Evolutionary conservation across 2,329 filamentous ascomycete species (phyloP).

Genomic region (Arthrinium phaeospermum): DNA sequence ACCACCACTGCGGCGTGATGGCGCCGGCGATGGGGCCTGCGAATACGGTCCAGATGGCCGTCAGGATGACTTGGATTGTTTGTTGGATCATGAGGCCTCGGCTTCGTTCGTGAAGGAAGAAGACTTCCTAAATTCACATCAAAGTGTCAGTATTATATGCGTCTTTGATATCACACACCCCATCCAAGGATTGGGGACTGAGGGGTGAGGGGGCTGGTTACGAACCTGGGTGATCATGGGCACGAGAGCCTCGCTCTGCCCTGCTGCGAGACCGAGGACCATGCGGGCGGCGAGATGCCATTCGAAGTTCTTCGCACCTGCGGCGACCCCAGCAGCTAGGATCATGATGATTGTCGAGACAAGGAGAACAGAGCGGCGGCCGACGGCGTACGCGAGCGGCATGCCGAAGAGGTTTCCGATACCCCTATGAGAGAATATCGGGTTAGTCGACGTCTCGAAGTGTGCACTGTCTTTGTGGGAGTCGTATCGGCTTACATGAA

Average conservation of each 20-base stretch:
- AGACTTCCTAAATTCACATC: slow-evolving; percentile 40
- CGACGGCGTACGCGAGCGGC: slow-evolving; percentile 43
- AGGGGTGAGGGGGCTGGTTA: neutral
- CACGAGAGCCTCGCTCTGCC: slow-evolving; percentile 48
- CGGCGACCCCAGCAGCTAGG: slow-evolving; percentile 37
- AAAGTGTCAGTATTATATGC: neutral
- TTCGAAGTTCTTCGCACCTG: slow-evolving; percentile 36
- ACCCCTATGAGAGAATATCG: slow-evolving; percentile 32
- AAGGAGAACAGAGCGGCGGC: slow-evolving; percentile 41
- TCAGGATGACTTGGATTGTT: slow-evolving; percentile 45
- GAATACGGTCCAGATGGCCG: slow-evolving; percentile 44
- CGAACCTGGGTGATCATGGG: slow-evolving; percentile 43
- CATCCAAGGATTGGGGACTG: neutral
- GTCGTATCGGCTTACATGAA: slow-evolving; percentile 26
- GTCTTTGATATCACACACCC: neutral
- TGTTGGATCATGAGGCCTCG: slow-evolving; percentile 47
- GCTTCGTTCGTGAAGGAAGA: slow-evolving; percentile 51
- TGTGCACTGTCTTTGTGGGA: no score
- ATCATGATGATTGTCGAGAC: slow-evolving; percentile 37
- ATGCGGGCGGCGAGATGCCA: slow-evolving; percentile 45
- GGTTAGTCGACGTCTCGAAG: neutral
- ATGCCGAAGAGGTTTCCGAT: slow-evolving; percentile 39
- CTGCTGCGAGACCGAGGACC: slow-evolving; percentile 46
- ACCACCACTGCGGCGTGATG: slow-evolving; percentile 49
- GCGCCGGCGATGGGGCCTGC: slow-evolving; percentile 48